Evolutionary conservation across 495 filamentous ascomycete genomes (phyloP).

Genomic region (Daldinia vernicosa): DNA sequence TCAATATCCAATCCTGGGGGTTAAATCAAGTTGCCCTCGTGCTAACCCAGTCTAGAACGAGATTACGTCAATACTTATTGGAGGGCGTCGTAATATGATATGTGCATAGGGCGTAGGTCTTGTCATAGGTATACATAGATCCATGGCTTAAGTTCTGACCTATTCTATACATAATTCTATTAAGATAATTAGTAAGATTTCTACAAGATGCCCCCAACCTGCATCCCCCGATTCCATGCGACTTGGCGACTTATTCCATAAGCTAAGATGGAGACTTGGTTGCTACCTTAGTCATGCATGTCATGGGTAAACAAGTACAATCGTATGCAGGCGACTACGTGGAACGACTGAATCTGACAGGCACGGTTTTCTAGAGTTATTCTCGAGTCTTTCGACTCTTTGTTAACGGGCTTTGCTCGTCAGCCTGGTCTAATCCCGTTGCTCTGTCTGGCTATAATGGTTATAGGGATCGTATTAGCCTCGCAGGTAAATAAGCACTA

Average conservation of each 20-base stretch:
- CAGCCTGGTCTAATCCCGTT: conserved; percentile 36
- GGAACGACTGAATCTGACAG: conserved; percentile 21
- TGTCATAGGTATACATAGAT: neutral
- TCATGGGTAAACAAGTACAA: conserved; percentile 17
- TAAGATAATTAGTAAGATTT: conserved; percentile 40
- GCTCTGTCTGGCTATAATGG: conserved; percentile 4
- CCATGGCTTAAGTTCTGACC: conserved; percentile 24
- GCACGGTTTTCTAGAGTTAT: conserved; percentile 20
- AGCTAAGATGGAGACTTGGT: conserved; percentile 15
- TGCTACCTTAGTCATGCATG: conserved; percentile 29
- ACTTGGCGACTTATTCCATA: neutral
- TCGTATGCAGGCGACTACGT: conserved; percentile 12
- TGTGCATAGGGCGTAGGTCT: neutral
- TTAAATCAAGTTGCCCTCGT: conserved; percentile 15
- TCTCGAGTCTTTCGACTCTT: conserved; percentile 1
- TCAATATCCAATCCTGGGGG: conserved; percentile 27
- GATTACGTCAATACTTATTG: conserved; percentile 35
- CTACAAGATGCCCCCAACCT: conserved; percentile 10
- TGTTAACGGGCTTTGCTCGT: conserved; percentile 28
- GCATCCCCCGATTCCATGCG: conserved; percentile 16
- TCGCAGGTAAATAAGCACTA: conserved; percentile 32
- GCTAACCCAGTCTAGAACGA: conserved; percentile 34
- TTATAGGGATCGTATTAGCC: conserved; percentile 5
- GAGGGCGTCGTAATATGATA: conserved; percentile 22
- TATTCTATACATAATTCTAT: conserved; percentile 31